These are phyloP conservation scores for Neofusicoccum cordaticola DNA, from an alignment of 2,329 filamentous ascomycete species.

Conservation along the genomic window DNA sequence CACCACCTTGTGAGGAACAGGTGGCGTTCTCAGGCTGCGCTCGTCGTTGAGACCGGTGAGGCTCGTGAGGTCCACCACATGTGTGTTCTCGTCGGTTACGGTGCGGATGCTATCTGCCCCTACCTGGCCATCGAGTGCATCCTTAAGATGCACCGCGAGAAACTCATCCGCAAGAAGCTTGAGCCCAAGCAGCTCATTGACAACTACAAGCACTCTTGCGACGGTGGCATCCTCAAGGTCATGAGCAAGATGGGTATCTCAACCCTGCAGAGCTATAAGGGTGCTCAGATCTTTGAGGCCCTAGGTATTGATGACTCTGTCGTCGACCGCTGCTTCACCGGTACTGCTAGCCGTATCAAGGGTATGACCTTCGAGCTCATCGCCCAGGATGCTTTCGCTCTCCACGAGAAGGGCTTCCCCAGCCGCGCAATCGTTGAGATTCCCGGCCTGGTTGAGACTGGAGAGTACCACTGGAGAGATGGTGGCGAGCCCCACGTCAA, in stretches of 20 bases:
- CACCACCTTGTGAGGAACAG: conserved; percentile 94
- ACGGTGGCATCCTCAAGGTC: conserved; percentile 95
- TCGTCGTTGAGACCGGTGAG: conserved; percentile 89
- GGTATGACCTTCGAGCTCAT: conserved; percentile 92
- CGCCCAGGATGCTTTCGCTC: conserved; percentile 88
- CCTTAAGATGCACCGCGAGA: conserved; percentile 91
- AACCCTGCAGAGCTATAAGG: conserved; percentile 93
- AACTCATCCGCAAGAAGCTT: conserved; percentile 86
- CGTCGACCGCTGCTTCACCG: conserved; percentile 90
- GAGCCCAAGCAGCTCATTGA: conserved; percentile 77
- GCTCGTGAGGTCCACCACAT: conserved; percentile 97
- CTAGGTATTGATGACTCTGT: conserved; percentile 89
- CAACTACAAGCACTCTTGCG: conserved; percentile 96
- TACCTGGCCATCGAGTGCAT: conserved; percentile 97
- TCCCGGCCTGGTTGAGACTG: conserved; percentile 82
- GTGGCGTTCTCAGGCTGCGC: conserved; percentile 83
- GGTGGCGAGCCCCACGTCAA: conserved; percentile 95
- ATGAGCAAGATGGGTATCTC: conserved; percentile 99
- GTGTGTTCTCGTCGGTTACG: conserved; percentile 96
- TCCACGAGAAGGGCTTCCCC: conserved; percentile 91
- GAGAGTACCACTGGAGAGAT: conserved; percentile 98
- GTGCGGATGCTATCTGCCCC: conserved; percentile 89
- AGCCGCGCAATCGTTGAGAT: conserved; percentile 73
- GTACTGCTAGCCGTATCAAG: conserved; percentile 90
- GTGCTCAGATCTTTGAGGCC: conserved; percentile 95